A percentile compares a stretch with the other conserved stretches of the same genome.
Conservation (phyloP, 345 rosid genomes). For the Salix arbutifolia region DNA sequence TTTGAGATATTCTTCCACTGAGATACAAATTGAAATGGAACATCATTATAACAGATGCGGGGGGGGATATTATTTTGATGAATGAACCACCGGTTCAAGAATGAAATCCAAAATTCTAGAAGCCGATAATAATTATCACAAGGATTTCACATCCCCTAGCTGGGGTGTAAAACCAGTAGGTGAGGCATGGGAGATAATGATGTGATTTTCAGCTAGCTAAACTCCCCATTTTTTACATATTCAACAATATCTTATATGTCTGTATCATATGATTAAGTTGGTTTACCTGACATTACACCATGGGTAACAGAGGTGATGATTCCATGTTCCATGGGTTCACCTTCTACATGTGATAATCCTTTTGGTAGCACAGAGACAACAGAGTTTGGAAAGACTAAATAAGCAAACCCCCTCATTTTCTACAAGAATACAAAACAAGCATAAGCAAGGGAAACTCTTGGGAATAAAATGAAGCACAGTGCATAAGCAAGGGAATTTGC, state of each 20-base stretch:
- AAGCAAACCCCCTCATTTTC: conserved; percentile 78
- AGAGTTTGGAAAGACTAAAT: conserved; percentile 79
- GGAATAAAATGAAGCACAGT: neutral
- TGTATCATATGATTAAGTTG: neutral
- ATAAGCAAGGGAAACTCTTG: neutral
- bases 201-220: too few species aligned
- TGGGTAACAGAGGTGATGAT: conserved; percentile 74
- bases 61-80: neutral
- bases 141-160: too few species aligned
- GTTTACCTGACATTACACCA: conserved; percentile 74
- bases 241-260: too few species aligned
- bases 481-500: neutral
- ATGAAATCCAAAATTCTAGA: too few species aligned
- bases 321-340: conserved; percentile 67
- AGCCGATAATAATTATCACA: too few species aligned
- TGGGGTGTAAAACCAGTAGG: too few species aligned
- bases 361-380: conserved; percentile 53
- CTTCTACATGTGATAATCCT: conserved; percentile 37
- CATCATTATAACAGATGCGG: neutral
- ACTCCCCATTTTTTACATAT: too few species aligned
- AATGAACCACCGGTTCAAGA: neutral
- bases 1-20: conserved; percentile 69
- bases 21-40: conserved; percentile 10
- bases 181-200: too few species aligned
- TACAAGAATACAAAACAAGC: conserved; percentile 26